Evolutionary conservation across 176 grass and related monocot species (phyloP), one percentile per base, ranked within the genome.

Genomic region (Puccinellia tenuiflora): DNA sequence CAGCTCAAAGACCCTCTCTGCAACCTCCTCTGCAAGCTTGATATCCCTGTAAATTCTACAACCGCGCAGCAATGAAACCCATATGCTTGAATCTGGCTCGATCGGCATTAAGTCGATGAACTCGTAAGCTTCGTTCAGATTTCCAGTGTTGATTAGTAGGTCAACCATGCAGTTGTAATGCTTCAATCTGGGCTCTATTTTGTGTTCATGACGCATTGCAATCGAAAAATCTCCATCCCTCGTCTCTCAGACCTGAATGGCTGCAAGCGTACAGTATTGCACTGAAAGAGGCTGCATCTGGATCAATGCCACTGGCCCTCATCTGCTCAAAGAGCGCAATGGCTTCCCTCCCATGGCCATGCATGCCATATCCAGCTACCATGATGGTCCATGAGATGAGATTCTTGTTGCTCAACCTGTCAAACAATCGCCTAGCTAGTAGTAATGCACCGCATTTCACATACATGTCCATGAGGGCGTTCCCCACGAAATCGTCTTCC

Each of bases 281-380:
- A 55, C 77, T 90, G 57, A 94, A 94, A 73, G 90, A 93, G 25
- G 84, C 81, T 6, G 86, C 82, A 82, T 97, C 90, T 20, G 92
- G 95, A 70, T 82, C 81, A 45, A 92, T 79, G 30, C 92, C 90
- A 52, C 61, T 84, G 15, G 42, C 14, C 53, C 79, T 91, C 90
- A 94, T 92, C 63, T 84, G 34, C 30, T 93, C 93, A 57, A 97
- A 94, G 57, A 94, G 76, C 5, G 81, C 46, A 76, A 94, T 88
- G 47, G 90, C 90, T 54, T 87, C 81, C 73, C 33, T 89, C 16
- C 95, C 92, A 76, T 82, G 82, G 31, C 95, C 90, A 62, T 94
- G 95, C 90, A 97, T 97, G 24, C 95, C 92, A 68, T 93, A 97
- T 68, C 90, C 90, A 89, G 95, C 88, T 79, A 97, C 88, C 92